Conservation (phyloP, 2,329 filamentous ascomycete species). For the Aureobasidium namibiae region DNA sequence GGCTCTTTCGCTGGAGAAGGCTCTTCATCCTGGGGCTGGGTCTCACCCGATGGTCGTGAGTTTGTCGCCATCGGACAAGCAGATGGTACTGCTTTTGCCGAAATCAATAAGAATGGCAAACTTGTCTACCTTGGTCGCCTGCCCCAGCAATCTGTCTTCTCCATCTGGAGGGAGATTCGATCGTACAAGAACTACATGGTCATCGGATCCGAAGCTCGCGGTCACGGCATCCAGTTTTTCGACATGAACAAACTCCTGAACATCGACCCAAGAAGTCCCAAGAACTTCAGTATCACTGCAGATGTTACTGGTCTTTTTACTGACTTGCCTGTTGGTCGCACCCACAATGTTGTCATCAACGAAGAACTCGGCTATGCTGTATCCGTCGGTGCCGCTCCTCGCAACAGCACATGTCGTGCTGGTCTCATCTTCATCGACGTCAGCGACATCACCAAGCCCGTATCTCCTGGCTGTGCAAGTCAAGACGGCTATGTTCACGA, state of each 20-base stretch:
- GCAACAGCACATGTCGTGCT: slow-evolving; percentile 37
- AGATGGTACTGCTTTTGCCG: slow-evolving; percentile 48
- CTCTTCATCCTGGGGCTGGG: slow-evolving; percentile 48
- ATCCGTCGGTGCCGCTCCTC: slow-evolving; percentile 32
- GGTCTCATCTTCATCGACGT: slow-evolving; percentile 49
- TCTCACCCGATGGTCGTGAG: slow-evolving; percentile 43
- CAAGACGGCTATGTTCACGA: slow-evolving; percentile 50
- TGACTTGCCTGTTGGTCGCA: slow-evolving; percentile 37
- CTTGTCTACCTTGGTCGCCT: slow-evolving; percentile 47
- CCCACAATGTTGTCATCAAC: slow-evolving; percentile 47
- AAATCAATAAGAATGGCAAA: slow-evolving; percentile 43
- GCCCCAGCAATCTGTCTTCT: slow-evolving; percentile 39
- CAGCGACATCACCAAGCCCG: slow-evolving; percentile 42
- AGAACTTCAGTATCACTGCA: slow-evolving; percentile 32
- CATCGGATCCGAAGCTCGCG: slow-evolving; percentile 37
- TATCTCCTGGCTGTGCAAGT: slow-evolving; percentile 41
- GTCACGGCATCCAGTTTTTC: slow-evolving; percentile 55
- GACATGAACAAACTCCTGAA: slow-evolving; percentile 51
- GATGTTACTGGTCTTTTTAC: slow-evolving; percentile 37
- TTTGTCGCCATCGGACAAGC: slow-evolving; percentile 48
- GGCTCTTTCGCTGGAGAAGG: slow-evolving; percentile 39
- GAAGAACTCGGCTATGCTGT: slow-evolving; percentile 43
- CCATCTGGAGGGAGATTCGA: slow-evolving; percentile 47
- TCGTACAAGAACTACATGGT: slow-evolving; percentile 35
- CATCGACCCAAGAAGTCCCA: slow-evolving; percentile 35